Base-by-base conservation (phyloP, 2,329 filamentous ascomycete species). In the Drechslerella coelobrocha region DNA sequence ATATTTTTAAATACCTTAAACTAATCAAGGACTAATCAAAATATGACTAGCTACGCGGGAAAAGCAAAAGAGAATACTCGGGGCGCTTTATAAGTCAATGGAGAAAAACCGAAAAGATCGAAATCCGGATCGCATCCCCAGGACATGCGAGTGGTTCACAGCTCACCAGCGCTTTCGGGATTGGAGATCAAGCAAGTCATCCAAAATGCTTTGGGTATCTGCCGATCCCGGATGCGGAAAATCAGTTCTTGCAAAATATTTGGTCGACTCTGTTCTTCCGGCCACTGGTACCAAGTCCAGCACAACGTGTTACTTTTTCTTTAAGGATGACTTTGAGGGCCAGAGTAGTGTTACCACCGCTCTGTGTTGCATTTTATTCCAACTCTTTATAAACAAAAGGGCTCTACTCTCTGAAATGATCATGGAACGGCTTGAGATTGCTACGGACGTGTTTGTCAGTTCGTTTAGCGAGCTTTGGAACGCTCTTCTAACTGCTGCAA, bases 221-320 rank as follows among this genome's bases (percentile, higher is more conserved):
- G 81, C 80, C 7, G 78, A 81, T 56, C 81, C 81, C 1, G 81
- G 81, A 0, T 81, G 79, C 43, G 81, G 80, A 7, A 82, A 82
- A 69, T 81, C 81, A 0, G 81, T 82, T 6, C 71, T 82, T 1
- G 75, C 78, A 10, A 80, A 73, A 62, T 76, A 77, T 31, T 66
- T 82, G 0, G 73, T 79, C 0, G 79, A 82, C 24, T 14, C 73
- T 0, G 55, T 77, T 0, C 62, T 81, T 1, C 56, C 54, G 0
- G 73, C 26, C 0, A 73, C 34, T 0, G 17, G n/a, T n/a, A n/a
- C n/a, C n/a, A n/a, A 45, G 1, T 56, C 55, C 0, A 74, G 73
- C 17, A 78, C 74, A 0, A 75, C 74, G 2, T 80, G 78, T 52
- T 82, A 81, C 55, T 82, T 81, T 74, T 82, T 82, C 73, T 82